Percentiles rank a stretch among this genome's conserved stretches.
Conservation (phyloP, 495 filamentous ascomycete genomes). For the Penicillium paxilli region DNA sequence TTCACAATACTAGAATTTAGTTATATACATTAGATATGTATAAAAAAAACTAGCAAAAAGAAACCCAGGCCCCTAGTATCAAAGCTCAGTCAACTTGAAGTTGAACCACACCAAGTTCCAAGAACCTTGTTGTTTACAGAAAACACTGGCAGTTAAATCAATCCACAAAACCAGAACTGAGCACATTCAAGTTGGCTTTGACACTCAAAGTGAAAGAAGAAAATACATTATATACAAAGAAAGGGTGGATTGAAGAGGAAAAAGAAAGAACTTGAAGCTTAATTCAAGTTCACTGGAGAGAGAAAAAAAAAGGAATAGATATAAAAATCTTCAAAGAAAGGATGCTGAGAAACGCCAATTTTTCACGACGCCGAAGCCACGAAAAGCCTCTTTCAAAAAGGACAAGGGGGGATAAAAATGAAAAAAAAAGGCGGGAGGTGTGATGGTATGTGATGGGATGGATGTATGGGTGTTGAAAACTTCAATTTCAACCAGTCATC, state of each 20-base stretch:
- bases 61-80: no score
- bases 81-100: no score
- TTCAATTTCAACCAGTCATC: background rate
- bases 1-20: no score
- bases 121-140: no score
- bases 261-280: no score
- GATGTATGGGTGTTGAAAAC: background rate
- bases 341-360: slow-evolving; percentile 11
- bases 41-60: no score
- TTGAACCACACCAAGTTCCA: background rate
- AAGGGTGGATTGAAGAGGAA: no score
- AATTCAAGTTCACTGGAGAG: no score
- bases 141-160: no score
- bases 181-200: no score
- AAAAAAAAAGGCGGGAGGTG: background rate
- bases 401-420: background rate
- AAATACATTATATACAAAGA: background rate
- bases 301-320: background rate
- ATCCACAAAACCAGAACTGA: background rate
- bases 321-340: background rate
- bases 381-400: background rate
- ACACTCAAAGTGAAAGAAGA: background rate
- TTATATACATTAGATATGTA: no score
- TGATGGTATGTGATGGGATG: background rate
- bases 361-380: slow-evolving; percentile 13